Base-by-base conservation (phyloP, 345 rosid genomes). In the Eucalyptus curtisii region DNA sequence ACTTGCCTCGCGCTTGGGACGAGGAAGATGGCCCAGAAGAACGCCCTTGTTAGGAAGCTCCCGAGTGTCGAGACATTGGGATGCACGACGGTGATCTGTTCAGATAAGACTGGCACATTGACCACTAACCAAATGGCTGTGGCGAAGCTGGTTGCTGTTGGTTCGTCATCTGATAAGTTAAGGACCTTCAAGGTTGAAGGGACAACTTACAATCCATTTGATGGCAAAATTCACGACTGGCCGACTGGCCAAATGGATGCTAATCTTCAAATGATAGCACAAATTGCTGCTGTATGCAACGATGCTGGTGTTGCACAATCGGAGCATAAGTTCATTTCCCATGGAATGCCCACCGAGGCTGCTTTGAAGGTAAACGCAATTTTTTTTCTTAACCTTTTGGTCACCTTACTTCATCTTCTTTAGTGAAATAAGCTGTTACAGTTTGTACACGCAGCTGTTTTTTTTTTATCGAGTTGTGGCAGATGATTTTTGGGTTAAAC, bases 111-210 rank as follows among this genome's bases (percentile, higher is more conserved):
- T 1, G 97, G 97, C 49, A 95, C 97, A 49, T 90, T 95, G 91
- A 95, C 97, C 1, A 95, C 96, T 61, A 95, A 95, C 89, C 97
- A 95, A 91, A 95, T 95, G 97, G 94, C 97, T 7, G 97, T 92
- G 45, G 87, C 94, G n/a, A 94, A 92, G 90, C 94, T 95, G 89
- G 94, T 95, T 3, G 96, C 97, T 59, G 90, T 95, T 92, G 97
- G 95, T 71, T 81, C 86, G 10, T 89, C 91, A 8, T 61, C 64
- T 20, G 93, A 94, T 49, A 47, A 87, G 42, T 76, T 95, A 52
- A 90, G 97, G 79, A 89, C 90, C 44, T 95, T 95, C 89, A 92
- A 90, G 61, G 96, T 95, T 64, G 97, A 94, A 71, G 97, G 97
- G 86, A 95, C 93, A 19, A 92, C 96, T 13, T 95, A 95, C 88